phyloP scores from a whole-genome alignment of 2,329 filamentous ascomycete species.

The Hypoxylon rubiginosum region DNA sequence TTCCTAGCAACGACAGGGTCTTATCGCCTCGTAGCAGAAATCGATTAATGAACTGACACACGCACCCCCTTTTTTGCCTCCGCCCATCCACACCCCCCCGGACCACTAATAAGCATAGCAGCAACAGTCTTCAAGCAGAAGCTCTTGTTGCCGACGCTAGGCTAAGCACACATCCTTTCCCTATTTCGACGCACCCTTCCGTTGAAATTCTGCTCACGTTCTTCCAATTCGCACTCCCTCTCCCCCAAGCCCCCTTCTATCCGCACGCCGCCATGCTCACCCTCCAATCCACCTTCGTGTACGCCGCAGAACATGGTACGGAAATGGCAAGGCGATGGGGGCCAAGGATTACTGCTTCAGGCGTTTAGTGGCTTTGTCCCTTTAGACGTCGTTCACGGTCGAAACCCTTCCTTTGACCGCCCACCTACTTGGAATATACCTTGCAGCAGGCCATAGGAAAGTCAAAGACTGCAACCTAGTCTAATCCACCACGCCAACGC shows the following conservation, averaged over 20 bases:
- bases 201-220: constrained; percentile 35
- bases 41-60: constrained; percentile 40
- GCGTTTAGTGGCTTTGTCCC: constrained; percentile 49
- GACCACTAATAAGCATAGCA: constrained; percentile 37
- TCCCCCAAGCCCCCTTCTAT: constrained; percentile 12
- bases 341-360: constrained; percentile 49
- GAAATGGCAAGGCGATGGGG: constrained; percentile 50
- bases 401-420: constrained; percentile 53
- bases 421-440: constrained; percentile 49
- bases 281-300: constrained; percentile 34
- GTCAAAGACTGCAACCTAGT: constrained; percentile 51
- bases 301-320: constrained; percentile 44
- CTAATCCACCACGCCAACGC: constrained; percentile 50
- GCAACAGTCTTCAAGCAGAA: constrained; percentile 32
- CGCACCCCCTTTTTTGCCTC: constrained; percentile 34
- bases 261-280: not conserved
- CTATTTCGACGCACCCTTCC: constrained; percentile 40
- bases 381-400: constrained; percentile 47
- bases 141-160: constrained; percentile 34
- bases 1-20: constrained; percentile 26
- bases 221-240: constrained; percentile 16
- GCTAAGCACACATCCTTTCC: constrained; percentile 44
- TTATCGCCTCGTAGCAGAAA: constrained; percentile 22
- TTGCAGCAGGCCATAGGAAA: constrained; percentile 48
- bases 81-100: constrained; percentile 32